Evolutionary conservation across 1,139 yeast species (phyloP), one percentile per base, ranked within the genome.

Genomic region (Suhomyces choctaworum): DNA sequence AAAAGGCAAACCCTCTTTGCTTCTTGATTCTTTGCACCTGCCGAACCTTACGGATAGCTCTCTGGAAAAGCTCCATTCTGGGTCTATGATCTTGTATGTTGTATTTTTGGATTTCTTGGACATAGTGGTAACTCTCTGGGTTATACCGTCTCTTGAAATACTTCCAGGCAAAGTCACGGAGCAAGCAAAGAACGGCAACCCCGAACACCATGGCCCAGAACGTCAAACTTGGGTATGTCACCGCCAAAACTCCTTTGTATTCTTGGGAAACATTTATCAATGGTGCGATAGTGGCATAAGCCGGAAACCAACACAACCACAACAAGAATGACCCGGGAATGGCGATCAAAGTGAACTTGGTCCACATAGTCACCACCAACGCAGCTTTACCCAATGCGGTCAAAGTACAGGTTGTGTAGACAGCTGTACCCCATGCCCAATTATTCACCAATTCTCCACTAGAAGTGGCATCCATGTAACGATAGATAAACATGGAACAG

Each of bases 11-110:
- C 13, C 98, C 98, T 63, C 98, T 82, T 66, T 92, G 98, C 56
- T 92, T 94, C 57, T 95, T 87, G 84, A 92, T 90, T 61, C 99
- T 78, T 61, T 92, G 97, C 23, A 94, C 97, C 61, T 94, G 98
- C 61, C 99, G 82, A 26, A 92, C 97, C 58, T 90, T 92, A 56
- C 97, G 77, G 41, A 94, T 92, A 5, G 98, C 97, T 62, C 86
- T 89, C 60, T 94, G 98, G 71, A 94, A 94, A 47, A 90, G 96
- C 48, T 89, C 96, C 79, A 90, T 82, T 50, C 96, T 79, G 14
- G 99, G 98, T 49, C 96, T 76, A 60, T 86, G 86, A 56, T 92
- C 97, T 47, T 87, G 95, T 44, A 90, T 86, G 54, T 92, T 90
- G 62, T 82, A 89, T 66, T 92, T 92, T 62, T 94, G 99, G 56